phyloP scores from a whole-genome alignment of 164 flowering plant genomes.

The Taxillus chinensis region DNA sequence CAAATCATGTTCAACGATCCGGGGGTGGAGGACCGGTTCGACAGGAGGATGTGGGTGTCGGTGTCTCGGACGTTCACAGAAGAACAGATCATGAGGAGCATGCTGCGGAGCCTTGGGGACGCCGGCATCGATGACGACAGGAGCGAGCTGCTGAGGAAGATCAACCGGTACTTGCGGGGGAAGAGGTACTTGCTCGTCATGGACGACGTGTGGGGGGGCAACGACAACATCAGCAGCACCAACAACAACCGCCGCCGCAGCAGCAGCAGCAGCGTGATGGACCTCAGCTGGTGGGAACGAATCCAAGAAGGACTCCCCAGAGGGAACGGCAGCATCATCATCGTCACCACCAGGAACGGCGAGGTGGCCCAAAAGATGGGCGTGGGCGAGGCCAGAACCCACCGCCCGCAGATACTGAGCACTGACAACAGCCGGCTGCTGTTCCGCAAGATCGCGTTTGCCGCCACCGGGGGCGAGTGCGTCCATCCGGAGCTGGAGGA shows the following conservation, averaged over 20 bases:
- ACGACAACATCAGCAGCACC: neutral
- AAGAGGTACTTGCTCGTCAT: slow-evolving; percentile 43
- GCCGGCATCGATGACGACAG: slow-evolving; percentile 22
- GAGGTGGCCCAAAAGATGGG: slow-evolving; percentile 31
- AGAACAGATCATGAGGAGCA: slow-evolving; percentile 36
- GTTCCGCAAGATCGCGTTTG: slow-evolving; percentile 36
- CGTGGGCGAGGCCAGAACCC: slow-evolving; percentile 22
- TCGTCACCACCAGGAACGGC: slow-evolving; percentile 36
- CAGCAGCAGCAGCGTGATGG: too few relatives aligned
- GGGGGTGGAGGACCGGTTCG: slow-evolving; percentile 21
- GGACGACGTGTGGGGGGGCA: slow-evolving; percentile 45
- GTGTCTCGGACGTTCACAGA: slow-evolving; percentile 34
- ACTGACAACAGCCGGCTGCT: slow-evolving; percentile 27
- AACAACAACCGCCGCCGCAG: too few relatives aligned
- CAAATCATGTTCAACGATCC: slow-evolving; percentile 32
- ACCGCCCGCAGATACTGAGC: slow-evolving; percentile 28
- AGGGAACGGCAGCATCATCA: slow-evolving; percentile 31
- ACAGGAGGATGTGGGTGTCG: slow-evolving; percentile 42
- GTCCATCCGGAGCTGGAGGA: slow-evolving; percentile 17
- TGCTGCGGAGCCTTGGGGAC: slow-evolving; percentile 31
- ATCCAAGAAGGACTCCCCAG: slow-evolving; percentile 30
- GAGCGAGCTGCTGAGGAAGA: slow-evolving; percentile 28
- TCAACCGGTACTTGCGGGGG: slow-evolving; percentile 27
- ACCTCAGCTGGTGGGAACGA: slow-evolving; percentile 26
- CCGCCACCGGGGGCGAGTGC: slow-evolving; percentile 22